These are phyloP conservation scores for Sporothrix pallida DNA, from an alignment of 2,329 filamentous ascomycete genomes.

Conservation along the genomic window DNA sequence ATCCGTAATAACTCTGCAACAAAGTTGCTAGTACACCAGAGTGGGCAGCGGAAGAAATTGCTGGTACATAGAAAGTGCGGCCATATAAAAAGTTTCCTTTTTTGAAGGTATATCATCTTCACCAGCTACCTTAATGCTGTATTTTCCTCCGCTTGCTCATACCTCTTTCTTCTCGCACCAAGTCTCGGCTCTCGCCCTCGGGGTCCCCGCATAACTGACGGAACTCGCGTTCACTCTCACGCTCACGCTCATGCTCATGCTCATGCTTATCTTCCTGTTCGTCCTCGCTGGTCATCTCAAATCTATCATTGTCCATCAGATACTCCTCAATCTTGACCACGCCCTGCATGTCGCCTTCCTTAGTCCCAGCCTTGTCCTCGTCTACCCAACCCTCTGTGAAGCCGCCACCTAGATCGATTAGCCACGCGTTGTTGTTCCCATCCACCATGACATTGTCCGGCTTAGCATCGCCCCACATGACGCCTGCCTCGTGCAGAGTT, in stretches of 20 bases:
- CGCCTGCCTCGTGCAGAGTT: slow-evolving; percentile 12
- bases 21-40: too few species aligned
- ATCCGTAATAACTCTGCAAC: too few species aligned
- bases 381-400: slow-evolving; percentile 21
- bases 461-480: slow-evolving; percentile 19
- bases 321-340: slow-evolving; percentile 25
- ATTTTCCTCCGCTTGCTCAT: slow-evolving; percentile 8
- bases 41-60: too few species aligned
- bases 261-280: slow-evolving; percentile 4
- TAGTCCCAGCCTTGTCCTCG: slow-evolving; percentile 19
- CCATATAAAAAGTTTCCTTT: background rate
- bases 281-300: slow-evolving; percentile 23
- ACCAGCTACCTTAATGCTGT: background rate
- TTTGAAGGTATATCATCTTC: background rate
- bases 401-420: slow-evolving; percentile 20
- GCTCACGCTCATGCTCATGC: background rate
- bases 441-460: slow-evolving; percentile 21
- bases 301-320: slow-evolving; percentile 21
- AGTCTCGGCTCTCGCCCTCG: background rate
- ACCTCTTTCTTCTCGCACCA: background rate
- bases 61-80: background rate
- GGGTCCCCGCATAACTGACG: slow-evolving; percentile 4
- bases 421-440: slow-evolving; percentile 14
- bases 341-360: slow-evolving; percentile 24
- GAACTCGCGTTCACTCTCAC: background rate